A percentile compares a stretch with the other conserved stretches of the same genome.
phyloP scores from a whole-genome alignment of 2,329 filamentous ascomycete species.

The Mycogone perniciosa region DNA sequence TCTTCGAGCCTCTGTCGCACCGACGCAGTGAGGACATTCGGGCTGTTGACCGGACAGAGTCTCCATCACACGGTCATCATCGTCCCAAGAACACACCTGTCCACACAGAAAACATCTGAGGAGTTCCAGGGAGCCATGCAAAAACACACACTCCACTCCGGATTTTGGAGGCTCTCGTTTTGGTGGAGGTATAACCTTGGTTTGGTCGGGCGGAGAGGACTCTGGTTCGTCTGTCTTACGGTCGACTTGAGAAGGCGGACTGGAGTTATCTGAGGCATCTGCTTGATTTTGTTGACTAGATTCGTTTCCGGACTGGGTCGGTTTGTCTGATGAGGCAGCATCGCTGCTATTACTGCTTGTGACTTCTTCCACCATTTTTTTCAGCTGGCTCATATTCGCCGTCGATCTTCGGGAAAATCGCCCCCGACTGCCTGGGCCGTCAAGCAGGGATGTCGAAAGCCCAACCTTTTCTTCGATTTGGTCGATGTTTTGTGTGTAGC shows the following conservation, averaged over 20 bases:
- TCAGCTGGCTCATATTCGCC: conserved; percentile 28
- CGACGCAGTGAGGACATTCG: conserved; percentile 59
- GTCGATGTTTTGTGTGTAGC: conserved; percentile 73
- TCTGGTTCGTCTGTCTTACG: conserved; percentile 16
- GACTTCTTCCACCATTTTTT: conserved; percentile 33
- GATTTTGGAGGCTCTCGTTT: conserved; percentile 27
- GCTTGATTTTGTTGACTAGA: conserved; percentile 10
- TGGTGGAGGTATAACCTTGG: conserved; percentile 12
- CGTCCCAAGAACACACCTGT: conserved; percentile 54
- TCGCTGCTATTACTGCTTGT: conserved; percentile 15
- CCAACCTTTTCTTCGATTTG: conserved; percentile 66
- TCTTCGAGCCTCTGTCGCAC: conserved; percentile 55
- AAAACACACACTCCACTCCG: conserved; percentile 60
- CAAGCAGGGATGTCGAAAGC: conserved; percentile 53
- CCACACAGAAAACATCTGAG: conserved; percentile 60
- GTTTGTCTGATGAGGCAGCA: conserved; percentile 18
- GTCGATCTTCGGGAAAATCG: conserved; percentile 49
- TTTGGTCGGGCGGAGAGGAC: conserved; percentile 14
- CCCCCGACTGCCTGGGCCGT: conserved; percentile 55
- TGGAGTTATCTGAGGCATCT: background rate
- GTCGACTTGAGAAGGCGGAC: background rate
- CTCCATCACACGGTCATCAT: conserved; percentile 46
- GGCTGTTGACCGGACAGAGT: conserved; percentile 60
- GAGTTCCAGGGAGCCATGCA: conserved; percentile 62
- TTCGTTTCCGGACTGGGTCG: conserved; percentile 12